phyloP scores from a whole-genome alignment of 1,284 basidiomycete species.

The Phellopilus nigrolimitatus region DNA sequence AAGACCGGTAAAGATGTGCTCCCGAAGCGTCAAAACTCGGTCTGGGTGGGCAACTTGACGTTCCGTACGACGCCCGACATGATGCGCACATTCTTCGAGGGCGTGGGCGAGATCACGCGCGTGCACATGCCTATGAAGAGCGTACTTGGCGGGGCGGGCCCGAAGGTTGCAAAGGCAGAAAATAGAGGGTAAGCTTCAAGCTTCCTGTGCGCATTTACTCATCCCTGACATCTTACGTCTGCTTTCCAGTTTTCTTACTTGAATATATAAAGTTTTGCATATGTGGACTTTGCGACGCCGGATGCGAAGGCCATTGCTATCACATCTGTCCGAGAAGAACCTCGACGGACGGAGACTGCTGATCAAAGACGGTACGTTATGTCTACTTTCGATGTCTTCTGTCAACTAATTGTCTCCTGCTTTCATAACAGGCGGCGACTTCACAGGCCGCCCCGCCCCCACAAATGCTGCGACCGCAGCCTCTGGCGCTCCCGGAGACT shows the following conservation, averaged over 20 bases:
- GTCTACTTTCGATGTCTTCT: slow-evolving; percentile 28
- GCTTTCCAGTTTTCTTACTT: background rate
- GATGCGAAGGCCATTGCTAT: slow-evolving; percentile 77
- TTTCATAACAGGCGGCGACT: slow-evolving; percentile 58
- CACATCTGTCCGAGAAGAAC: slow-evolving; percentile 72
- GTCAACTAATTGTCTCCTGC: slow-evolving; percentile 21
- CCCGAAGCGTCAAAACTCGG: slow-evolving; percentile 67
- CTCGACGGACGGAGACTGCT: slow-evolving; percentile 85
- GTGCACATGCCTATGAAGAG: slow-evolving; percentile 70
- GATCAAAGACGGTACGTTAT: slow-evolving; percentile 91
- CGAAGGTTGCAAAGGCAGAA: slow-evolving; percentile 35
- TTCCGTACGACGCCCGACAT: slow-evolving; percentile 83
- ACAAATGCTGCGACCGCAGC: slow-evolving; percentile 26
- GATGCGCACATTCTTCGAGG: slow-evolving; percentile 69
- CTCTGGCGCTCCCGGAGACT: slow-evolving; percentile 29
- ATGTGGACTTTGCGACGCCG: slow-evolving; percentile 85
- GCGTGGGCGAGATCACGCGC: slow-evolving; percentile 66
- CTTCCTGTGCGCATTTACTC: slow-evolving; percentile 2
- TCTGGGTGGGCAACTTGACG: slow-evolving; percentile 95
- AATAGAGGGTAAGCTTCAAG: slow-evolving; percentile 57
- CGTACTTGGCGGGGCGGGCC: slow-evolving; percentile 30
- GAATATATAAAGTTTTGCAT: slow-evolving; percentile 44
- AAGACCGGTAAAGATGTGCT: slow-evolving; percentile 21
- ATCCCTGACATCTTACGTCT: too few relatives aligned
- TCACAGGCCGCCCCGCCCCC: slow-evolving; percentile 55